Conservation (phyloP, 352 stramenopile species). For the Phytophthora sojae region DNA sequence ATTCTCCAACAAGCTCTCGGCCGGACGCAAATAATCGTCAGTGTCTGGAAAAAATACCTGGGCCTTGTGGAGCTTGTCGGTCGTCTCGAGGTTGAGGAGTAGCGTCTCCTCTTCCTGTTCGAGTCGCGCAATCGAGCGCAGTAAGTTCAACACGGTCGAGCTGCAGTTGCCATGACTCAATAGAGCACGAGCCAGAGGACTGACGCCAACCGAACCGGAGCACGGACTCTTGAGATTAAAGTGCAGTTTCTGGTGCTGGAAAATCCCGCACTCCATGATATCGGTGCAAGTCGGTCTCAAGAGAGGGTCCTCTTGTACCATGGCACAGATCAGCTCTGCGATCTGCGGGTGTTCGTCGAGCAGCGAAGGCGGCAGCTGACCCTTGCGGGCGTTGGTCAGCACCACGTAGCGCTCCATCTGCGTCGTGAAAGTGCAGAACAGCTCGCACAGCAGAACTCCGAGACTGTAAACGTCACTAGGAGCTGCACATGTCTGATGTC, state of each 20-base stretch:
- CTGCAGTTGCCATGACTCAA: constrained; percentile 16
- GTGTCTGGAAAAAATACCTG: constrained; percentile 5
- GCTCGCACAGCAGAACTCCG: constrained; percentile 73
- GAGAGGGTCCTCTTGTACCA: constrained; percentile 55
- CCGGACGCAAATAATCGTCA: constrained; percentile 19
- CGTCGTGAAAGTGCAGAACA: constrained; percentile 79
- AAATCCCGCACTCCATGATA: constrained; percentile 45
- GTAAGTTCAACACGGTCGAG: constrained; percentile 30
- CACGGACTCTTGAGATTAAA: constrained; percentile 16
- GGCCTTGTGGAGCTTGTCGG: constrained; percentile 3
- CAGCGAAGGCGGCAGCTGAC: constrained; percentile 46
- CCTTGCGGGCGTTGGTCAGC: constrained; percentile 55
- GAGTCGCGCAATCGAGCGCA: constrained; percentile 29
- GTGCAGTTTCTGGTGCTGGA: constrained; percentile 36
- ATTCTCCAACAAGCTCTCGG: constrained; percentile 10
- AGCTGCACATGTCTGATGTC: constrained; percentile 47
- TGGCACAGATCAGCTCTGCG: constrained; percentile 51
- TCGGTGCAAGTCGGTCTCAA: constrained; percentile 55
- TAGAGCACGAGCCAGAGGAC: constrained; percentile 8
- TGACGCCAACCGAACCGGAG: constrained; percentile 8
- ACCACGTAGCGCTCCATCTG: constrained; percentile 83
- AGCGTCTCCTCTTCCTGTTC: constrained; percentile 33
- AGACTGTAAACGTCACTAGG: constrained; percentile 81
- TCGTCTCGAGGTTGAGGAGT: constrained; percentile 21
- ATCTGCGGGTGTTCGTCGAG: constrained; percentile 51